Conservation (phyloP, 2,329 filamentous ascomycete species). For the Curvularia lunata region DNA sequence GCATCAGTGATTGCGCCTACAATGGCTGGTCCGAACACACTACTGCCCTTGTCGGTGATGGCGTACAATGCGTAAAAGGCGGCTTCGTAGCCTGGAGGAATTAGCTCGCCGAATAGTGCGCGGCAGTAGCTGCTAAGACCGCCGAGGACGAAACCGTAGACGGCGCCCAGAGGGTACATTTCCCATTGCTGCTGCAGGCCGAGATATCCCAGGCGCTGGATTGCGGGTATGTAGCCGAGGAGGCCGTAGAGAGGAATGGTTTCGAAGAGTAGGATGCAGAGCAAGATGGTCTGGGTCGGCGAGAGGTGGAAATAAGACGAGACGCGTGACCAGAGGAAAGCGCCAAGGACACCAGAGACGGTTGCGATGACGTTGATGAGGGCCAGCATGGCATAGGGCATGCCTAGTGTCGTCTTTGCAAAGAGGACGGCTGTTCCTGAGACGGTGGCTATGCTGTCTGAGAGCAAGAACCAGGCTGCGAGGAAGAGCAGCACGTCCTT, state of each 20-base stretch:
- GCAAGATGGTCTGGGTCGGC: conserved; percentile 86
- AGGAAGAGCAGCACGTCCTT: conserved; percentile 80
- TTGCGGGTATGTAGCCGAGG: conserved; percentile 81
- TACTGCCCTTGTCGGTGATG: conserved; percentile 96
- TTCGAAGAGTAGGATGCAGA: conserved; percentile 90
- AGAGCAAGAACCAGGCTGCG: conserved; percentile 90
- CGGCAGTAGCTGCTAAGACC: conserved; percentile 91
- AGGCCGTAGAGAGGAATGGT: conserved; percentile 91
- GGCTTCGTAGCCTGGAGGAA: conserved; percentile 91
- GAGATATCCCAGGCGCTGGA: conserved; percentile 74
- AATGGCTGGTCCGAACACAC: conserved; percentile 90
- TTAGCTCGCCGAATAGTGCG: conserved; percentile 89
- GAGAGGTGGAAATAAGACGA: conserved; percentile 72
- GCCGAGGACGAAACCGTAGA: conserved; percentile 95
- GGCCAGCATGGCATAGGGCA: conserved; percentile 85
- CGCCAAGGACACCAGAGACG: conserved; percentile 80
- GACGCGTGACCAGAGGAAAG: conserved; percentile 85
- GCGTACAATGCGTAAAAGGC: conserved; percentile 97
- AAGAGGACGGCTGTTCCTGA: conserved; percentile 94
- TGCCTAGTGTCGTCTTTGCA: conserved; percentile 89
- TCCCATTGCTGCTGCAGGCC: conserved; percentile 96
- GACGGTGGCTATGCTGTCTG: conserved; percentile 92
- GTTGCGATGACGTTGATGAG: conserved; percentile 95
- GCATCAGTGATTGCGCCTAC: conserved; percentile 90
- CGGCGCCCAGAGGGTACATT: conserved; percentile 89